These are phyloP conservation scores for Erysimum cheiranthoides DNA, from an alignment of 345 rosid species.

Conservation along the genomic window DNA sequence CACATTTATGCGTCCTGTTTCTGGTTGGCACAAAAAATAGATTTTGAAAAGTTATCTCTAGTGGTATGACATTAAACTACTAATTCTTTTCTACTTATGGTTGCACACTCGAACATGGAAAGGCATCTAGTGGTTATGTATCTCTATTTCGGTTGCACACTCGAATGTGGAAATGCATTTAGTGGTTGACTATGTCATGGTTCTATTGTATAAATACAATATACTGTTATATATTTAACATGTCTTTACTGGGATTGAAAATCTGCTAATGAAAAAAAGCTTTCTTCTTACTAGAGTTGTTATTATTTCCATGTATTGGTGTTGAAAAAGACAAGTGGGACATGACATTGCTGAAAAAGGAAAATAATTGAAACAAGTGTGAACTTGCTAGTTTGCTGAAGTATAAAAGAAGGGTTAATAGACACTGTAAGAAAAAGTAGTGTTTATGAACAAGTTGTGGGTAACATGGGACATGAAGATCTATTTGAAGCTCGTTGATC, in stretches of 20 bases:
- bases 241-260: constrained; percentile 1
- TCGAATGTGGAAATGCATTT: background rate
- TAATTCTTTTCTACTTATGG: background rate
- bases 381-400: constrained; percentile 13
- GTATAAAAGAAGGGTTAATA: background rate
- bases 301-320: background rate
- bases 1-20: background rate
- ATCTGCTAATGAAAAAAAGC: background rate
- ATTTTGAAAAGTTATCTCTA: background rate
- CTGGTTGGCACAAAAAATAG: background rate
- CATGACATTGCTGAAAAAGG: background rate
- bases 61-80: background rate
- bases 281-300: background rate
- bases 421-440: background rate
- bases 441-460: background rate
- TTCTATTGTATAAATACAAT: background rate
- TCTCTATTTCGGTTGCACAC: background rate
- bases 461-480: background rate
- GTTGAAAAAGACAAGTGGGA: background rate
- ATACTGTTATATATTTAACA: background rate
- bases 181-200: background rate
- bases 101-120: background rate
- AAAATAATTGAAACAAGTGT: constrained; percentile 1
- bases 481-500: constrained; percentile 13
- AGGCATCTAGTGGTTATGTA: background rate